Base-by-base conservation (phyloP, 768 basidiomycete genomes). In the Leccinellum albellum region DNA sequence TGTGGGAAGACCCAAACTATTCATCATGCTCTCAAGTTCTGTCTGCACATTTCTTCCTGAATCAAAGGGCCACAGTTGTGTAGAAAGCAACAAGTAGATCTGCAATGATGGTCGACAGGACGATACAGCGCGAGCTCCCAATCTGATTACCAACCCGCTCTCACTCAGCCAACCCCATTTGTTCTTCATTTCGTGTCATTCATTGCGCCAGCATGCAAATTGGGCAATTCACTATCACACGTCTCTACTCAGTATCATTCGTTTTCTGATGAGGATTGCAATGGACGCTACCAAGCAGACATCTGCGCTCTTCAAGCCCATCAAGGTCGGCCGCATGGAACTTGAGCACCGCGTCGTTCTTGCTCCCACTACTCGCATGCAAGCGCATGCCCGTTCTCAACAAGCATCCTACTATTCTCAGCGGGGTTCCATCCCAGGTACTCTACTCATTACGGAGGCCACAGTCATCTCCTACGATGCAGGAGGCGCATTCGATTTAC, bases 401-500 rank as follows among this genome's bases (percentile, higher is more conserved):
- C 72, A 73, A 21, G 66, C 72, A 40, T 69, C 74, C n/a, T 83
- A 82, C 65, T 84, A 83, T 60, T 53, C 68, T 2, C 83, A 84
- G 61, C 77, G 83, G 0, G 75, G 71, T 5, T 70, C 72, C 32
- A 61, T 67, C 0, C 77, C 80, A 0, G 85, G 85, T 0, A 84
- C 80, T 0, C 69, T 87, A 10, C 68, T 84, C 45, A 76, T 89
- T 54, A 69, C 82, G 2, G 85, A 88, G 67, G 85, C 76, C 0
- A 83, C 83, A 2, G 71, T 78, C 51, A 79, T 88, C 49, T 76
- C 79, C 0, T 66, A 17, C 2, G 62, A 76, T 14, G 83, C 84
- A 0, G 82, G 79, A 3, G 85, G 83, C 1, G 74, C 70, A 42
- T 50, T 56, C 2, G 69, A 82, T 54, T 77, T 80, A 0, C 88